These are phyloP conservation scores for Tuber umbilicatum DNA, from an alignment of 495 filamentous ascomycete species.

Conservation along the genomic window DNA sequence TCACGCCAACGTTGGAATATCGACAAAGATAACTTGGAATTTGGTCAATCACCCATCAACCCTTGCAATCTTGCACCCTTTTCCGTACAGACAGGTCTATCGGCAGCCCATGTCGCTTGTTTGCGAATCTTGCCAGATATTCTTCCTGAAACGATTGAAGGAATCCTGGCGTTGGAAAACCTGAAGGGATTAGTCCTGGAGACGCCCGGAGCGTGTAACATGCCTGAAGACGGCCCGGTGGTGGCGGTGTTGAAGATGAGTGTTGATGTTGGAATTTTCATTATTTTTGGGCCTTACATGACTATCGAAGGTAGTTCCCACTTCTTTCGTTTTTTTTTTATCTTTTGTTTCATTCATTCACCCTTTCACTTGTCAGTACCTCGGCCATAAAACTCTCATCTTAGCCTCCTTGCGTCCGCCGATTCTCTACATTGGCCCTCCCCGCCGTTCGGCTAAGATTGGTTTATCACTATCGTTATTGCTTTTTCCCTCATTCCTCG, in stretches of 20 bases:
- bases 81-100: slow-evolving; percentile 63
- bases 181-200: slow-evolving; percentile 82
- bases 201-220: slow-evolving; percentile 93
- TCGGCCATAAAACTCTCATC: not conserved
- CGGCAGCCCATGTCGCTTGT: slow-evolving; percentile 80
- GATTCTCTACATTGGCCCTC: slow-evolving; percentile 3
- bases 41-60: slow-evolving; percentile 67
- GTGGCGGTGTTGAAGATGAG: slow-evolving; percentile 73
- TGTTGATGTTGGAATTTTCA: slow-evolving; percentile 71
- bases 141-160: slow-evolving; percentile 88
- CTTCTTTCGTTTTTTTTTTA: not conserved
- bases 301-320: slow-evolving; percentile 60
- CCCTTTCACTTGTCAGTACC: not conserved
- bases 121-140: slow-evolving; percentile 94
- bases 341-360: not conserved
- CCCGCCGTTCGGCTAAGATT: slow-evolving; percentile 1
- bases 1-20: slow-evolving; percentile 70
- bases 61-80: slow-evolving; percentile 71
- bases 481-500: slow-evolving; percentile 27
- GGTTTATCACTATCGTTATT: slow-evolving; percentile 35
- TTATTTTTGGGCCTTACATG: slow-evolving; percentile 88
- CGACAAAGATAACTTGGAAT: slow-evolving; percentile 77
- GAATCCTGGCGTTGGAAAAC: slow-evolving; percentile 67
- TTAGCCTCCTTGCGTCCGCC: not conserved
- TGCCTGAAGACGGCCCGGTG: slow-evolving; percentile 76